Evolutionary conservation across 225 moss, liverwort and hornwort genomes (phyloP).

Genomic region (Bryoerythrophyllum caledonicum): DNA sequence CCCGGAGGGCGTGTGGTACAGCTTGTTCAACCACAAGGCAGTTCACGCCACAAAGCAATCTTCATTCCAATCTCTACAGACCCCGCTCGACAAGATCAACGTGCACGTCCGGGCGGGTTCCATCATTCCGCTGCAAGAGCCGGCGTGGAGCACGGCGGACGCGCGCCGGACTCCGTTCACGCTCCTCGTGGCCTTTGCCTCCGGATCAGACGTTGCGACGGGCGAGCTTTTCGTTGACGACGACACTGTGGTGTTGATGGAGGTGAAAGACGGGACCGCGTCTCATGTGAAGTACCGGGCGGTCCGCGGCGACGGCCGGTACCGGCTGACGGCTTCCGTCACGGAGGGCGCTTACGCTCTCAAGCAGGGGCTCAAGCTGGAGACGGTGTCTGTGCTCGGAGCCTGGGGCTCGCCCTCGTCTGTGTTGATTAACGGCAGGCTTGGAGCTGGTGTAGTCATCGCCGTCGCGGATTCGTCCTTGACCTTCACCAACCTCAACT

Average conservation of each 20-base stretch:
- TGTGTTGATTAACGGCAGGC: neutral
- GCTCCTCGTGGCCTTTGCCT: constrained; percentile 33
- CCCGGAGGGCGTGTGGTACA: constrained; percentile 69
- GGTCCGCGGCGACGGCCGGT: constrained; percentile 20
- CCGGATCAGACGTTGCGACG: constrained; percentile 19
- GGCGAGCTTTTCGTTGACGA: constrained; percentile 43
- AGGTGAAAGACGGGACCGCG: constrained; percentile 44
- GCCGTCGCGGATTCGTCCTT: neutral
- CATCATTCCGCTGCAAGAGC: constrained; percentile 53
- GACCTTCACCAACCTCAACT: constrained; percentile 34
- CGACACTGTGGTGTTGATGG: constrained; percentile 60
- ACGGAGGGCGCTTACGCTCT: constrained; percentile 52
- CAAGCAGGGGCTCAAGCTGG: constrained; percentile 44
- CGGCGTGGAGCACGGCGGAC: constrained; percentile 15
- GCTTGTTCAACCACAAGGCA: constrained; percentile 46
- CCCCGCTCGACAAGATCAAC: constrained; percentile 44
- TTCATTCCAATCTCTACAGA: constrained; percentile 23
- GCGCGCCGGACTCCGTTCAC: constrained; percentile 47
- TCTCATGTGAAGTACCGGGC: constrained; percentile 47
- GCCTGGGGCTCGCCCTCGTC: constrained; percentile 14
- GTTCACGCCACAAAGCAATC: constrained; percentile 27
- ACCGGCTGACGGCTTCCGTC: constrained; percentile 33
- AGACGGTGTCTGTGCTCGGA: constrained; percentile 42
- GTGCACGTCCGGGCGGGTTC: constrained; percentile 41
- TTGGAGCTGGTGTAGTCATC: neutral